phyloP scores from a whole-genome alignment of 148 eudicot species.

The Diospyros kaki region DNA sequence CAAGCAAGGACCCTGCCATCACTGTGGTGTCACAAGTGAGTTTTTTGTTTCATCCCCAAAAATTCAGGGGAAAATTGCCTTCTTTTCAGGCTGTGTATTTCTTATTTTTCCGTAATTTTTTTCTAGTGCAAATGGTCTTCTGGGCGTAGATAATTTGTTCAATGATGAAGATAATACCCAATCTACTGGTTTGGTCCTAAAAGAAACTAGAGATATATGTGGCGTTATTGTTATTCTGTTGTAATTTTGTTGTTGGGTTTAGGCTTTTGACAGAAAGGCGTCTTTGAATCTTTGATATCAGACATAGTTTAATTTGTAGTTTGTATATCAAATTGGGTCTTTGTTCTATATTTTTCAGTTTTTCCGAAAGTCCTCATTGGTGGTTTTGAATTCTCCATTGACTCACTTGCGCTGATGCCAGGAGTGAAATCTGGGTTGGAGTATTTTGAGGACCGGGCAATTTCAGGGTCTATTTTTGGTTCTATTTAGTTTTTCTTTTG shows the following conservation, averaged over 20 bases:
- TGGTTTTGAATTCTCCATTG: slow-evolving; percentile 1
- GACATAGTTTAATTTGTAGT: not conserved
- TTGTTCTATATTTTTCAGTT: not conserved
- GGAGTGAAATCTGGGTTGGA: not conserved
- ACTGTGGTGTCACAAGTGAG: slow-evolving; percentile 99
- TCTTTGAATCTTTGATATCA: slow-evolving; percentile 7
- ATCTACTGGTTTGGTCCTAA: slow-evolving; percentile 13
- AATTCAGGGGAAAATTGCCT: slow-evolving; percentile 11
- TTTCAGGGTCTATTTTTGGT: not conserved
- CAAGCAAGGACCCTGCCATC: slow-evolving; percentile 99
- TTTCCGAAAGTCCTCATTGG: not conserved
- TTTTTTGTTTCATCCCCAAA: slow-evolving; percentile 24
- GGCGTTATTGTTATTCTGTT: slow-evolving; percentile 9
- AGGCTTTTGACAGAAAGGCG: not conserved
- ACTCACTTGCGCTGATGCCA: slow-evolving; percentile 1
- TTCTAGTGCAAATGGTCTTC: slow-evolving; percentile 13
- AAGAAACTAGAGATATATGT: slow-evolving; percentile 7
- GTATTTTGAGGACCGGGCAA: slow-evolving; percentile 4
- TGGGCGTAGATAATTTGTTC: slow-evolving; percentile 28
- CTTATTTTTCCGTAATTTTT: not conserved
- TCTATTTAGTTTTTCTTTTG: not conserved
- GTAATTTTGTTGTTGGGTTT: not conserved
- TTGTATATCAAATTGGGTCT: slow-evolving; percentile 4
- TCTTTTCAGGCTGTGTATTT: slow-evolving; percentile 7
- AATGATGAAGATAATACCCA: slow-evolving; percentile 18